Conservation (phyloP, 2,329 filamentous ascomycete species). For the Nigrospora sphaerica region DNA sequence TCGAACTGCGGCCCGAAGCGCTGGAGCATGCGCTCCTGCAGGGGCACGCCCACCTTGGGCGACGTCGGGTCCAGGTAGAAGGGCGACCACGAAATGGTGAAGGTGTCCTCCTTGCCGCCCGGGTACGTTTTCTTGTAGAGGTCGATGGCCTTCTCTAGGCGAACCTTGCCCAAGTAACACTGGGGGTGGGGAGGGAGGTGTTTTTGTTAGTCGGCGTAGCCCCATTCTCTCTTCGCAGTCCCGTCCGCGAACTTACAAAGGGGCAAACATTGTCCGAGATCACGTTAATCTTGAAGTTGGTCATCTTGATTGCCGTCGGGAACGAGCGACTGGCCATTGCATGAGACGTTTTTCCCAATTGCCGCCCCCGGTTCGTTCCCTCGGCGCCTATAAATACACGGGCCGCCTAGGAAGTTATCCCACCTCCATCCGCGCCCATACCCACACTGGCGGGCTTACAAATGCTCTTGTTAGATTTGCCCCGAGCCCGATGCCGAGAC, state of each 20-base stretch:
- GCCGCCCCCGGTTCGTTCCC: too few relatives aligned
- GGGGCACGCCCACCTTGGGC: slow-evolving; percentile 33
- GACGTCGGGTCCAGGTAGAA: slow-evolving; percentile 74
- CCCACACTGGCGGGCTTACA: too few relatives aligned
- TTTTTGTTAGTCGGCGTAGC: slow-evolving; percentile 12
- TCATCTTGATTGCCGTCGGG: slow-evolving; percentile 40
- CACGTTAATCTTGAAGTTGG: slow-evolving; percentile 68
- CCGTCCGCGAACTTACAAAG: slow-evolving; percentile 27
- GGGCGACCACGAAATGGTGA: slow-evolving; percentile 67
- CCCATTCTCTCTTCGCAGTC: background rate
- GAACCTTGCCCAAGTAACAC: slow-evolving; percentile 75
- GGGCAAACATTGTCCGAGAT: slow-evolving; percentile 80
- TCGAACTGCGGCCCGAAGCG: slow-evolving; percentile 61
- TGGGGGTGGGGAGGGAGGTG: slow-evolving; percentile 18
- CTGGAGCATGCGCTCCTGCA: slow-evolving; percentile 43
- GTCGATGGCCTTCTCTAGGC: slow-evolving; percentile 65
- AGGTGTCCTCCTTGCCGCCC: slow-evolving; percentile 53
- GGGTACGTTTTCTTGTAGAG: slow-evolving; percentile 58
- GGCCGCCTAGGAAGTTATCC: too few relatives aligned
- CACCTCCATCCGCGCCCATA: too few relatives aligned
- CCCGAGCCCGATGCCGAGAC: too few relatives aligned
- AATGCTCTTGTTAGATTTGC: too few relatives aligned
- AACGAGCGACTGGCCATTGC: too few relatives aligned
- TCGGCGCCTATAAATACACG: too few relatives aligned
- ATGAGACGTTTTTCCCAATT: too few relatives aligned